phyloP scores from a whole-genome alignment of 768 basidiomycete species.

The Hirschioporus abietinus region DNA sequence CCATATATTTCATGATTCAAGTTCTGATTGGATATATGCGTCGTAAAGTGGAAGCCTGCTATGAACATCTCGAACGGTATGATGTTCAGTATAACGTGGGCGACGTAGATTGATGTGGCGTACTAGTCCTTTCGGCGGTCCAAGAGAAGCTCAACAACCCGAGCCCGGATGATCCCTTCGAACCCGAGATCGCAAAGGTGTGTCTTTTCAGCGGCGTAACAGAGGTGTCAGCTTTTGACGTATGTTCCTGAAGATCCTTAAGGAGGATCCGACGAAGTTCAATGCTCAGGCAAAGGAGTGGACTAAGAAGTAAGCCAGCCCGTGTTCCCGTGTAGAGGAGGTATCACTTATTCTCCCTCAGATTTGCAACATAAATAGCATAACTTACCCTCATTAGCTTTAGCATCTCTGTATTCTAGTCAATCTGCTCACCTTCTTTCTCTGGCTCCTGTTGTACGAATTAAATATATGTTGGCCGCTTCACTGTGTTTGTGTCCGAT shows the following conservation, averaged over 20 bases:
- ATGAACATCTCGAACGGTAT: slow-evolving; percentile 66
- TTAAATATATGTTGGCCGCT: not conserved
- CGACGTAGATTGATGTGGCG: slow-evolving; percentile 7
- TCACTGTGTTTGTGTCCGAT: not conserved
- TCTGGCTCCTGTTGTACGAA: not conserved
- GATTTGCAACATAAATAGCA: slow-evolving; percentile 13
- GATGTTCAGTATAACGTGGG: slow-evolving; percentile 13
- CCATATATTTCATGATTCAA: slow-evolving; percentile 1
- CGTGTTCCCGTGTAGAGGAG: not conserved
- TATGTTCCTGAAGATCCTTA: slow-evolving; percentile 23
- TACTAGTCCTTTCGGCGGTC: slow-evolving; percentile 63
- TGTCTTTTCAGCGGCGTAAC: slow-evolving; percentile 20
- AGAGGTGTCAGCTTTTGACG: not conserved
- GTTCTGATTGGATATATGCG: slow-evolving; percentile 9
- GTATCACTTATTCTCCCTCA: slow-evolving; percentile 7
- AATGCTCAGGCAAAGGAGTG: slow-evolving; percentile 72
- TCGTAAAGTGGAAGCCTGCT: slow-evolving; percentile 76
- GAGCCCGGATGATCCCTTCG: slow-evolving; percentile 83
- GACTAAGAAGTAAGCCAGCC: slow-evolving; percentile 66
- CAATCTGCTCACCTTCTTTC: not conserved
- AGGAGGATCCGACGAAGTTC: slow-evolving; percentile 74
- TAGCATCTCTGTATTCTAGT: not conserved
- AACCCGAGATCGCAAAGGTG: slow-evolving; percentile 82
- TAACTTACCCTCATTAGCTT: not conserved
- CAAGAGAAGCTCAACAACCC: slow-evolving; percentile 88